phyloP scores from a whole-genome alignment of 768 basidiomycete genomes.

The Naganishia vishniacii region DNA sequence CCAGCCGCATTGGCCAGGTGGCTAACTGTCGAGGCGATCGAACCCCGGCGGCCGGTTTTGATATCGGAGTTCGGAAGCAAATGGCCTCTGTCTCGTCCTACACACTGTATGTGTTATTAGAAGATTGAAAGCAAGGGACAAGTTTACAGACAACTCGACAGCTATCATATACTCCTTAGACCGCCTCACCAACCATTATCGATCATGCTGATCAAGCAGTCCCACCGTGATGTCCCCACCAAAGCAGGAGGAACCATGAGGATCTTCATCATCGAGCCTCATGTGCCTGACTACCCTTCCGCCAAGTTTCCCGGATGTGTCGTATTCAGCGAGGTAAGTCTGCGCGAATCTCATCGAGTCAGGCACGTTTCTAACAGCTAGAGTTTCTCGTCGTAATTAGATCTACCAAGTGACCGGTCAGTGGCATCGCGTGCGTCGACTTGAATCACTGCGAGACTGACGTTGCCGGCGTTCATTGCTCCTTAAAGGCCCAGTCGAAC shows the following conservation, averaged over 20 bases:
- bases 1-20: not conserved
- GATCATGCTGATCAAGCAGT: constrained; percentile 74
- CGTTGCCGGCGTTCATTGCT: not conserved
- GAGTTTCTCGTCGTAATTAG: constrained; percentile 24
- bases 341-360: no score
- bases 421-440: not conserved
- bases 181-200: not conserved
- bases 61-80: no score
- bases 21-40: not conserved
- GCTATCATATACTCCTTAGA: not conserved
- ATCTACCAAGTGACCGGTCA: constrained; percentile 58
- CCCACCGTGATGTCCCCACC: constrained; percentile 69
- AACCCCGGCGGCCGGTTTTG: no score
- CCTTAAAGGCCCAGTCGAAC: constrained; percentile 93
- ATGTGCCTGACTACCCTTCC: constrained; percentile 72
- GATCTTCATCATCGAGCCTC: constrained; percentile 76
- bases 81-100: no score
- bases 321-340: constrained; percentile 57
- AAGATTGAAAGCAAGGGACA: no score
- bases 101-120: no score
- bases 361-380: no score
- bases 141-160: no score
- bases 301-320: constrained; percentile 82
- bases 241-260: constrained; percentile 67
- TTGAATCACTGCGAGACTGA: no score